Base-by-base conservation (phyloP, 2,329 filamentous ascomycete genomes). In the Alternaria triticimaculans region DNA sequence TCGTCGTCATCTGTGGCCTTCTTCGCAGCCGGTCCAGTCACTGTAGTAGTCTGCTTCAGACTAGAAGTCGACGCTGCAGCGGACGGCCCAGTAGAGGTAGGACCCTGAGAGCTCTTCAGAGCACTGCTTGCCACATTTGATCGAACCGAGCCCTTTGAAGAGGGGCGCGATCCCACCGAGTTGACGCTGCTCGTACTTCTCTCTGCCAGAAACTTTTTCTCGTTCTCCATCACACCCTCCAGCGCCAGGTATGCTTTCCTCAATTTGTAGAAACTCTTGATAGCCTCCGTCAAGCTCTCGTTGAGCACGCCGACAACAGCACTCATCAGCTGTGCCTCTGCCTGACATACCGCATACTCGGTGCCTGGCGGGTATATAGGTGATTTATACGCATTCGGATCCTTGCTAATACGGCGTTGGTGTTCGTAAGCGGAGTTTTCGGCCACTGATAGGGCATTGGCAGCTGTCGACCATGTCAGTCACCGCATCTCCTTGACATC, bases 221-320 rank as follows among this genome's bases (percentile, higher is more conserved):
- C 94, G 33, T 90, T 87, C 64, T 91, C 87, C 75, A 94, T 86
- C 59, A 99, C 92, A 10, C 86, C 86, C 73, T 97, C 92, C 4
- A 99, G 84, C 0, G 93, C 91, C 43, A 93, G 83, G 74, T 92
- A 98, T 0, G 95, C 95, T 78, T 96, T 97, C 65, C 95, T 87
- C 71, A 98, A 81, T 80, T 96, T 97, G 77, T 97, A 96, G 75
- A 98, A 98, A 6, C 93, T 93, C 80, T 91, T 93, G 78, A 98
- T 88, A 15, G 90, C 93, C 78, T 98, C 96, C 0, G 94, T 95
- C 72, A 98, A 82, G 76, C 92, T 97, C 82, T 98, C 96, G 69
- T 96, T 96, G 72, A 98, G 83, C 15, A 98, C 92, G 0, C 89
- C 93, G 1, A 97, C 89, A 1, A 99, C 90, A 0, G 94, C 94